Percentiles rank a stretch among this genome's conserved stretches.
These are phyloP conservation scores for Dysphania ambrosioides DNA, from an alignment of 148 eudicot species.

Conservation along the genomic window DNA sequence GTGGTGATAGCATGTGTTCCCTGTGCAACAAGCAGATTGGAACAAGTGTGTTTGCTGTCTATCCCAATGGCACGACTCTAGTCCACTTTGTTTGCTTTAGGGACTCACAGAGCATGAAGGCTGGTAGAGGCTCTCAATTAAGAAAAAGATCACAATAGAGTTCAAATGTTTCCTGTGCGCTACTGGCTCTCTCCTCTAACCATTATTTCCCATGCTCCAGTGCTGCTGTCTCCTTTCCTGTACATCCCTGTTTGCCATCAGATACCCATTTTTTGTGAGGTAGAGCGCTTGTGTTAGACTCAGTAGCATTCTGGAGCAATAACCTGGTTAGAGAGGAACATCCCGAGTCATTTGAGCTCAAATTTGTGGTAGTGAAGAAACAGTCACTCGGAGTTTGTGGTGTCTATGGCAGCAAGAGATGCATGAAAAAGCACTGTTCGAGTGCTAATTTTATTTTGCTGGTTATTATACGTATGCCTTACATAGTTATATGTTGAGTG, in stretches of 20 bases:
- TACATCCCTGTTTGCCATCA: slow-evolving; percentile 8
- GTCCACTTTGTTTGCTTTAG: slow-evolving; percentile 97
- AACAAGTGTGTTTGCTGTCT: slow-evolving; percentile 98
- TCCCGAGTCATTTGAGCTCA: neutral
- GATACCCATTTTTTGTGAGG: neutral
- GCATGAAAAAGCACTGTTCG: neutral
- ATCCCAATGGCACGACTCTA: slow-evolving; percentile 82
- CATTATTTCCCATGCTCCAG: neutral
- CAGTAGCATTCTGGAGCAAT: neutral
- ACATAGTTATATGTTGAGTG: neutral
- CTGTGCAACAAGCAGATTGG: slow-evolving; percentile 97
- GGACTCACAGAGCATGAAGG: slow-evolving; percentile 94
- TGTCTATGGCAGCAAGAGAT: neutral
- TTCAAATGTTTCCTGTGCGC: neutral
- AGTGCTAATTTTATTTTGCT: neutral
- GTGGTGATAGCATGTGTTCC: slow-evolving; percentile 78
- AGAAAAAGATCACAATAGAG: slow-evolving; percentile 38
- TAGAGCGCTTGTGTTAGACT: neutral
- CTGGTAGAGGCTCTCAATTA: slow-evolving; percentile 60
- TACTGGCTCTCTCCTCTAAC: neutral
- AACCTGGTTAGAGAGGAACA: neutral
- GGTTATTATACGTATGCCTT: neutral
- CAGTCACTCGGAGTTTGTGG: neutral
- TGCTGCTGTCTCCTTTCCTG: neutral
- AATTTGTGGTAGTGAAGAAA: neutral